These are phyloP conservation scores for Leccinum pellstonianum DNA, from an alignment of 768 basidiomycete species.

Conservation along the genomic window DNA sequence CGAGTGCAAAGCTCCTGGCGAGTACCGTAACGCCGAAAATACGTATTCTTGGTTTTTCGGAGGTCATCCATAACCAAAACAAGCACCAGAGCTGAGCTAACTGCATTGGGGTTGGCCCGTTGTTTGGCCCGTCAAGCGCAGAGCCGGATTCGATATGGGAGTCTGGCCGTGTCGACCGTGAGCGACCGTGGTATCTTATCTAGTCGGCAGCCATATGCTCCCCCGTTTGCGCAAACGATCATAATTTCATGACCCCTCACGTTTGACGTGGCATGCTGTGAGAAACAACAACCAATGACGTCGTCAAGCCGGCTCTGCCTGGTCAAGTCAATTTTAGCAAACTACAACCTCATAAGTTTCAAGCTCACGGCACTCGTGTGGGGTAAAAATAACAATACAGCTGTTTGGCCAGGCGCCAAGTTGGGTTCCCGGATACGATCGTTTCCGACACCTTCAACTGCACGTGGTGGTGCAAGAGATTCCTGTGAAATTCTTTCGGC, in stretches of 20 bases:
- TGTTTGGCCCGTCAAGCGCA: neutral
- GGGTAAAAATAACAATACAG: neutral
- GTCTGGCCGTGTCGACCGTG: neutral
- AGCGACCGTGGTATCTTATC: constrained; percentile 13
- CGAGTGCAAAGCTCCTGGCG: neutral
- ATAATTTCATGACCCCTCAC: neutral
- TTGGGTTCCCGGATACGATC: neutral
- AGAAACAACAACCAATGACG: neutral
- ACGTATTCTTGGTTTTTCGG: no score
- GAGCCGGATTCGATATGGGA: neutral
- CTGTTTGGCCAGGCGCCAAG: neutral
- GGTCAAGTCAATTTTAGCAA: neutral
- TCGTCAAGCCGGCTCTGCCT: neutral
- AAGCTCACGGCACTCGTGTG: neutral
- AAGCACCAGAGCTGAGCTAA: neutral
- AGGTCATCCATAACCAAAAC: neutral
- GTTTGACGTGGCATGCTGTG: constrained; percentile 3
- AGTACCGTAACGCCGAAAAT: no score
- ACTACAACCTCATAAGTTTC: neutral
- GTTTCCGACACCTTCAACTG: neutral
- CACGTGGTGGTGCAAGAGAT: neutral
- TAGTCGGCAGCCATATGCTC: neutral
- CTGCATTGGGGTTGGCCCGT: neutral
- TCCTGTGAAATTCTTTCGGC: constrained; percentile 6
- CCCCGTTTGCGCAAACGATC: neutral